Conservation (phyloP, 116 monocot species). For the Dioscorea cayenensis region DNA sequence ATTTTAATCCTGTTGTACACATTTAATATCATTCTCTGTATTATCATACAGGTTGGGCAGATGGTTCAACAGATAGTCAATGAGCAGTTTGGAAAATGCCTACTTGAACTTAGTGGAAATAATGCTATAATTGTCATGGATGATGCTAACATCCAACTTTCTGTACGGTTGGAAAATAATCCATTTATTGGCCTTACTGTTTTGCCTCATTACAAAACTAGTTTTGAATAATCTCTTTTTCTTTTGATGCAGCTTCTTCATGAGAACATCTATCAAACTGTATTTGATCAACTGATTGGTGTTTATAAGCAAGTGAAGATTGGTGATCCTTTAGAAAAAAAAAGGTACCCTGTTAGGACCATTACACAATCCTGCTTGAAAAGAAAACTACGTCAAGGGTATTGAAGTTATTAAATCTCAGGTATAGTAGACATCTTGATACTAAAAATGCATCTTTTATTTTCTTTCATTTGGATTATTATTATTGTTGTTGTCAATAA, state of each 20-base stretch:
- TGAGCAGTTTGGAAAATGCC: slow-evolving; percentile 82
- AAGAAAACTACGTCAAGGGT: slow-evolving; percentile 62
- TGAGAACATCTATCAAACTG: too few relatives aligned
- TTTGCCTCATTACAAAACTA: too few relatives aligned
- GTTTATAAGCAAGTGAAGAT: slow-evolving; percentile 93
- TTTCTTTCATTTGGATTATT: neutral
- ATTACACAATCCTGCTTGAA: slow-evolving; percentile 76
- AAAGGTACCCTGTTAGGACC: slow-evolving; percentile 81
- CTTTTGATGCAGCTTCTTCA: too few relatives aligned
- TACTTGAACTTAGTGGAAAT: slow-evolving; percentile 97
- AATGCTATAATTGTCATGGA: slow-evolving; percentile 98
- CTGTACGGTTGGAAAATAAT: too few relatives aligned
- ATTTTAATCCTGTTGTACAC: too few relatives aligned
- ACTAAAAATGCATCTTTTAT: neutral
- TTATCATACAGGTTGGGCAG: slow-evolving; percentile 59
- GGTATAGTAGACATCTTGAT: slow-evolving; percentile 26
- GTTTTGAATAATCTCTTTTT: too few relatives aligned
- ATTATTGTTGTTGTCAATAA: neutral
- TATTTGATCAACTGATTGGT: slow-evolving; percentile 73
- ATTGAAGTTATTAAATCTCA: slow-evolving; percentile 81
- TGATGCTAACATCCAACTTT: slow-evolving; percentile 91
- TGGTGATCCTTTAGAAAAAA: slow-evolving; percentile 79
- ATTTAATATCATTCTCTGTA: neutral
- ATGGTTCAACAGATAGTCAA: slow-evolving; percentile 75
- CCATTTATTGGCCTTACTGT: too few relatives aligned